phyloP scores from a whole-genome alignment of 1,284 basidiomycete species.

The Apiotrichum porosum region DNA sequence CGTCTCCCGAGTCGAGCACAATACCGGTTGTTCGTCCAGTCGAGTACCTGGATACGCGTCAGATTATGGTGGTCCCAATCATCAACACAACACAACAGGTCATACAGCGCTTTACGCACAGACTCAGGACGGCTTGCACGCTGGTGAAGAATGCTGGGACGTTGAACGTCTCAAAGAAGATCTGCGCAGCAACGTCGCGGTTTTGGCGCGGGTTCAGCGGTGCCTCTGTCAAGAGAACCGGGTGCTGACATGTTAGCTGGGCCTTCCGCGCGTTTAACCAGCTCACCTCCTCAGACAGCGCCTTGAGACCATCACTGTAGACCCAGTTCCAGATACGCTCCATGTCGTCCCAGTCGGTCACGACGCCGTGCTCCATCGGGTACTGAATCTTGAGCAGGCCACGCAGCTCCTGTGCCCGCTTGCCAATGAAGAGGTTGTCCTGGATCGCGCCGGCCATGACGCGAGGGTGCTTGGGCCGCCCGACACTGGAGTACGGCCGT shows the following conservation, averaged over 20 bases:
- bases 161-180: conserved; percentile 99
- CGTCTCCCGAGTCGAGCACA: conserved; percentile 96
- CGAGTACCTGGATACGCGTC: conserved; percentile 96
- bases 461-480: conserved; percentile 88
- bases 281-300: conserved; percentile 87
- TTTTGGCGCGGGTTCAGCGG: conserved; percentile 92
- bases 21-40: conserved; percentile 99
- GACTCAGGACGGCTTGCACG: conserved; percentile 91
- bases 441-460: conserved; percentile 80
- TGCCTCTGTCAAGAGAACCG: conserved; percentile 89
- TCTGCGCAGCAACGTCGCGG: conserved; percentile 90
- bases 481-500: conserved; percentile 61
- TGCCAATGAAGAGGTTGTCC: conserved; percentile 80
- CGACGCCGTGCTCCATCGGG: conserved; percentile 94
- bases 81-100: too few species aligned
- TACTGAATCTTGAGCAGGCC: conserved; percentile 95
- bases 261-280: conserved; percentile 1
- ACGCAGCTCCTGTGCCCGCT: conserved; percentile 86
- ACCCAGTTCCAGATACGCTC: conserved; percentile 97
- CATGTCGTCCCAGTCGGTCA: conserved; percentile 95
- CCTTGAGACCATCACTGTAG: conserved; percentile 88
- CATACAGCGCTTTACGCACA: too few species aligned
- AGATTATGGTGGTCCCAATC: too few species aligned
- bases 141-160: conserved; percentile 96
- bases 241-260: conserved; percentile 61